Base-by-base conservation (phyloP, 805 yeast genomes). In the Pichia thaimueangensis region DNA sequence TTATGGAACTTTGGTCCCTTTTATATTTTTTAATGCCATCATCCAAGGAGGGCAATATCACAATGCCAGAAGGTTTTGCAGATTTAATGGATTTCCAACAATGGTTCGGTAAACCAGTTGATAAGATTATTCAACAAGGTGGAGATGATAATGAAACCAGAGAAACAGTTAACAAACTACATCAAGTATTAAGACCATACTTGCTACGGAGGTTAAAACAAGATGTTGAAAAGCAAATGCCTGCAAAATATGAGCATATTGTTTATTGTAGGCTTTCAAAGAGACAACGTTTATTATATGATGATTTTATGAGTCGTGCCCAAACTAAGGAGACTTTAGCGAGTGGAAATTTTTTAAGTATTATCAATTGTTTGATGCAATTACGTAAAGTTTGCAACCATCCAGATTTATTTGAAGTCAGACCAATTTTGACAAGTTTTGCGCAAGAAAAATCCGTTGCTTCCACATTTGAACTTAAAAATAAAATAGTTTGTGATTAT, bases 211-310 rank as follows among this genome's bases (percentile, higher is more conserved):
- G 99, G 50, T 73, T 93, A 57, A 93, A 93, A 59, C 87, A 86
- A 17, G 99, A 93, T 63, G 99, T 93, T 12, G 99, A 93, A 55
- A 88, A 91, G 57, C 98, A 93, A 63, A 93, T 93, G 98, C 99
- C 99, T 1, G 96, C 85, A 0, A 93, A 93, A 57, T 86, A 88
- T 60, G 99, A 93, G 60, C 99, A 93, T 60, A 81, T 93, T 45
- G 80, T 93, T 6, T 86, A 85, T 58, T 94, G 98, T 66, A 76
- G 95, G 22, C 66, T 93, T 35, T 88, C 97, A 2, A 88, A 93
- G 54, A 75, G 99, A 50, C 99, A 93, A 59, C 67, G 97, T 47
- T 85, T 77, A 55, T 64, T 93, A 42, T 93, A 93, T 55, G 98
- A 93, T 60, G 99, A 93, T 62, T 93, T 93, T 57, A 86, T 93